phyloP scores from a whole-genome alignment of 1,284 basidiomycete genomes.

The Moesziomyces aphidis region DNA sequence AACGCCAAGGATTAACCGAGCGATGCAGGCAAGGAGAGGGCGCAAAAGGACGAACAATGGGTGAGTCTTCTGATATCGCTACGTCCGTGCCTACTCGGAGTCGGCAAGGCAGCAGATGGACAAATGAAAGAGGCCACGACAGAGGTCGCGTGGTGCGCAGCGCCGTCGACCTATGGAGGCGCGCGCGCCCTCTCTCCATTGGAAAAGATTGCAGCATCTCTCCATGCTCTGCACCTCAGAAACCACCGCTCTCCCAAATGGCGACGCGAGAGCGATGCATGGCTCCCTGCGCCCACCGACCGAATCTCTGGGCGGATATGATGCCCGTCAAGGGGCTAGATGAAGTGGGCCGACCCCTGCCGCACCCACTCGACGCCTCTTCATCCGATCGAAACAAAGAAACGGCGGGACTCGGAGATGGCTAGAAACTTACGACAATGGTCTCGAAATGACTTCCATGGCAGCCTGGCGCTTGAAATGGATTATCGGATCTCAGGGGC shows the following conservation, averaged over 20 bases:
- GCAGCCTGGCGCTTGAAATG: slow-evolving; percentile 12
- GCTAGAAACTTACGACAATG: slow-evolving; percentile 17
- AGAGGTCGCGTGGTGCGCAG: too few relatives aligned
- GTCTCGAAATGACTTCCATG: slow-evolving; percentile 38
- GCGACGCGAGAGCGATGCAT: neutral
- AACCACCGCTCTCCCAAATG: neutral
- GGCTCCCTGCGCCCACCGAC: slow-evolving; percentile 18
- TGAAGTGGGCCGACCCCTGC: neutral
- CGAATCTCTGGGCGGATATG: slow-evolving; percentile 31
- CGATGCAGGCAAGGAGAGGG: neutral
- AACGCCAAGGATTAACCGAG: neutral
- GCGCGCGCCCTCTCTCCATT: too few relatives aligned
- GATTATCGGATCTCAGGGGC: neutral
- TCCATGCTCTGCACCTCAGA: neutral
- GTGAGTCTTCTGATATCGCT: too few relatives aligned
- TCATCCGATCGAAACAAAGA: neutral
- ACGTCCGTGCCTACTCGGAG: too few relatives aligned
- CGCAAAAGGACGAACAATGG: slow-evolving; percentile 1
- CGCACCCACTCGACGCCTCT: slow-evolving; percentile 10
- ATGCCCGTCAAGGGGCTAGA: neutral
- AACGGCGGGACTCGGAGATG: slow-evolving; percentile 11
- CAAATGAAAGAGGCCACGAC: too few relatives aligned
- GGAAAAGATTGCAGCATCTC: neutral
- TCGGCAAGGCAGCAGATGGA: too few relatives aligned
- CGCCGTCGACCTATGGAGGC: too few relatives aligned